Conservation (phyloP, 495 filamentous ascomycete species). For the Neurospora sp. region DNA sequence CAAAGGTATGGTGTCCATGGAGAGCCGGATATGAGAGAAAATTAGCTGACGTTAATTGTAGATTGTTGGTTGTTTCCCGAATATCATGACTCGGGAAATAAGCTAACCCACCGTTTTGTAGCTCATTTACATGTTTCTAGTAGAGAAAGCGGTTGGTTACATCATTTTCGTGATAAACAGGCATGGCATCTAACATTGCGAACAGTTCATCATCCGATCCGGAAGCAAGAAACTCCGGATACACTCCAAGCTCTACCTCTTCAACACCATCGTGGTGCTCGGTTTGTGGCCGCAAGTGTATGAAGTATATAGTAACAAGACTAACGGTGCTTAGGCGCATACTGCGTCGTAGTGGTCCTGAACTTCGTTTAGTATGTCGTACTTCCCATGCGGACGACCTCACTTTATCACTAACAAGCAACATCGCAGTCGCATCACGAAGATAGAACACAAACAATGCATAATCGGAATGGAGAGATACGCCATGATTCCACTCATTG, state of each 20-base stretch:
- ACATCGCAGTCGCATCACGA: conserved; percentile 31
- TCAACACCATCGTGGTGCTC: conserved; percentile 45
- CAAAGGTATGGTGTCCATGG: conserved; percentile 29
- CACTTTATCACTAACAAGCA: not conserved
- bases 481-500: conserved; percentile 42
- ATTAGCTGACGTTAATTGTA: conserved; percentile 4
- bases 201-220: conserved; percentile 38
- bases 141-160: conserved; percentile 40
- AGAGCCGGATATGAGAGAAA: not conserved
- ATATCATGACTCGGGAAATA: not conserved
- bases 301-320: not conserved
- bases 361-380: conserved; percentile 41
- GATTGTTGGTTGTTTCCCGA: conserved; percentile 25
- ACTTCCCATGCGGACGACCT: too few species aligned
- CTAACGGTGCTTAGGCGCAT: conserved; percentile 28
- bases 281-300: conserved; percentile 16
- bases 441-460: conserved; percentile 36
- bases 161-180: not conserved
- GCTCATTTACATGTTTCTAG: conserved; percentile 44
- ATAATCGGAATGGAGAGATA: conserved; percentile 42
- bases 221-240: conserved; percentile 30
- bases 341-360: conserved; percentile 33
- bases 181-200: not conserved
- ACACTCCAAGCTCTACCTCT: conserved; percentile 39
- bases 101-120: conserved; percentile 11